Conservation (phyloP, 2,329 filamentous ascomycete species). For the Colletotrichum tropicale region DNA sequence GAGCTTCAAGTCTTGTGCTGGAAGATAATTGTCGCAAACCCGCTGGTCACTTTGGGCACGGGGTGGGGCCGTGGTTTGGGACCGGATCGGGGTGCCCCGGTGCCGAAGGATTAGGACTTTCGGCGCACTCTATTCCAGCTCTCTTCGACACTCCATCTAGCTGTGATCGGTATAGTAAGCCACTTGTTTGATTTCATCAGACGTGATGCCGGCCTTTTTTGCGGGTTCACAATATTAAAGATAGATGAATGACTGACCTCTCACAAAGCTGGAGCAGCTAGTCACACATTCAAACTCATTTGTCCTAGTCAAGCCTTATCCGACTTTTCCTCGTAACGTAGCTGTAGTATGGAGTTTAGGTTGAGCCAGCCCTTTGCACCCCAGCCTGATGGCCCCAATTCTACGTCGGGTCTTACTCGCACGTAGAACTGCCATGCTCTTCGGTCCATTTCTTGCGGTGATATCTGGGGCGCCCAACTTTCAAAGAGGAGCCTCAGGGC, state of each 20-base stretch:
- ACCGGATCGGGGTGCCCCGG: neutral
- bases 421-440: conserved; percentile 86
- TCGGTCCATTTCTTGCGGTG: conserved; percentile 70
- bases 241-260: neutral
- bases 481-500: conserved; percentile 74
- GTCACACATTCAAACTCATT: neutral
- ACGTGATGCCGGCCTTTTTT: neutral
- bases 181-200: neutral
- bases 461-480: conserved; percentile 74
- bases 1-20: neutral
- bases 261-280: neutral
- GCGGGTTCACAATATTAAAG: neutral
- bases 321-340: conserved; percentile 46
- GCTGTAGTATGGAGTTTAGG: conserved; percentile 67
- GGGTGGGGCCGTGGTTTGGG: neutral
- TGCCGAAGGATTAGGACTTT: neutral
- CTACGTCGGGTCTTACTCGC: conserved; percentile 76
- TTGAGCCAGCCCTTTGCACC: conserved; percentile 77
- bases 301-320: neutral
- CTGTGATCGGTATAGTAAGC: neutral
- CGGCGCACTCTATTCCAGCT: neutral
- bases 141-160: neutral
- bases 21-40: neutral
- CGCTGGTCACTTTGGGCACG: neutral
- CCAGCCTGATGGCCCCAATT: conserved; percentile 78